A percentile compares a stretch with the other conserved stretches of the same genome.
phyloP scores from a whole-genome alignment of 2,329 filamentous ascomycete genomes.

The Cordyceps cicadae region DNA sequence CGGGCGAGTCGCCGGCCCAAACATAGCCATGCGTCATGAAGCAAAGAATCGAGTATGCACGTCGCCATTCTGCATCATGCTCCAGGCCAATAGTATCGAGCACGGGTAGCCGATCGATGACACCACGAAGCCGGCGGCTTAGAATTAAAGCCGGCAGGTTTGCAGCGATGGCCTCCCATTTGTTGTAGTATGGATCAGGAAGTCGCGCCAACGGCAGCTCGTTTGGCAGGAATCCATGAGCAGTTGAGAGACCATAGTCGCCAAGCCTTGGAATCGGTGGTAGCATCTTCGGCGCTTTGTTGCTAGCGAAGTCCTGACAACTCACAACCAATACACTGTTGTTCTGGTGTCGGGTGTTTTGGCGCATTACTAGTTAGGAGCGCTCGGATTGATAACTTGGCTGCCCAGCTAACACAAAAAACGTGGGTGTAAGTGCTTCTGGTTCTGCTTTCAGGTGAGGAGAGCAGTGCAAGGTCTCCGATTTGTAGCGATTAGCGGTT shows the following conservation, averaged over 20 bases:
- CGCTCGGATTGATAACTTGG: neutral
- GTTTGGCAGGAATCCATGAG: conserved; percentile 80
- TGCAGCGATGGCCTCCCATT: conserved; percentile 80
- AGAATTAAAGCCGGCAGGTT: conserved; percentile 84
- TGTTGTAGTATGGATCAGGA: conserved; percentile 84
- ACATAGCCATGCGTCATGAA: conserved; percentile 95
- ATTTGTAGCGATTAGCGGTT: too few species aligned
- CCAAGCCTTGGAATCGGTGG: conserved; percentile 54
- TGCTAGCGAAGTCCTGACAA: neutral
- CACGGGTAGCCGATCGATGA: conserved; percentile 73
- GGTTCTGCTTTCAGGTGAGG: neutral
- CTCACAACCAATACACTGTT: neutral
- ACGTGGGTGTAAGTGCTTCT: too few species aligned
- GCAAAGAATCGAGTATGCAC: conserved; percentile 81
- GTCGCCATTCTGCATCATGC: conserved; percentile 82
- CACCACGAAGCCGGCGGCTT: conserved; percentile 70
- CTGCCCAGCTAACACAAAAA: neutral
- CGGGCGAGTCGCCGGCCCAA: conserved; percentile 82
- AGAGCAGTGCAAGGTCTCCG: too few species aligned
- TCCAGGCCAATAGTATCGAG: conserved; percentile 75
- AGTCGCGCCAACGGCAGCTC: conserved; percentile 71
- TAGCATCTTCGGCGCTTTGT: conserved; percentile 36
- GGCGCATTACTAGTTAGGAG: neutral
- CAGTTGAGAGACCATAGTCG: conserved; percentile 72
- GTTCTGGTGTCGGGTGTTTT: neutral